These are phyloP conservation scores for Boletellus sp. DNA, from an alignment of 768 basidiomycete genomes.

Conservation along the genomic window DNA sequence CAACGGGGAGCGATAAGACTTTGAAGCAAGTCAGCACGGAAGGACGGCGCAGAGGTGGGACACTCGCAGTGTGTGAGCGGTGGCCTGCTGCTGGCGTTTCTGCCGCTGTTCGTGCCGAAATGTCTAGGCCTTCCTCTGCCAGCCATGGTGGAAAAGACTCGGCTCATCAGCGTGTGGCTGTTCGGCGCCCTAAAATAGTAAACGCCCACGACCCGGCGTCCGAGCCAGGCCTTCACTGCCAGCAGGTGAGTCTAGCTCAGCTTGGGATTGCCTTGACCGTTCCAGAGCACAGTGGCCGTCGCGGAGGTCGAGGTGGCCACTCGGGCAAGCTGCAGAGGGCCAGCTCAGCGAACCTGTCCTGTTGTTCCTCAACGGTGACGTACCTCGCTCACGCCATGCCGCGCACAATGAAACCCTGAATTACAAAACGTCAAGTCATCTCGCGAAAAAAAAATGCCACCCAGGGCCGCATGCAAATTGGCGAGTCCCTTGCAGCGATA, in stretches of 20 bases:
- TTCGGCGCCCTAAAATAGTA: too few species aligned
- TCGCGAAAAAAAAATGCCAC: too few species aligned
- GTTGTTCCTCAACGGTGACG: too few species aligned
- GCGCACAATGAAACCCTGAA: conserved; percentile 4
- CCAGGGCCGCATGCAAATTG: too few species aligned
- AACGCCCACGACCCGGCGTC: too few species aligned
- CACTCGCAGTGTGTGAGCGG: conserved; percentile 29
- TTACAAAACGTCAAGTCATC: not conserved
- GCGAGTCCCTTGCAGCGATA: conserved; percentile 8
- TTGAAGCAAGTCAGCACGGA: conserved; percentile 4
- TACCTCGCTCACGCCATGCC: not conserved
- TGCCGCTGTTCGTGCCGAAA: not conserved
- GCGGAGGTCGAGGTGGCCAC: too few species aligned
- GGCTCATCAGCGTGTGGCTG: conserved; percentile 1
- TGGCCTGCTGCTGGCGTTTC: conserved; percentile 2
- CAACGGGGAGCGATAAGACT: conserved; percentile 33
- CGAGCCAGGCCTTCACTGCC: too few species aligned
- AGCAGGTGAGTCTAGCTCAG: too few species aligned
- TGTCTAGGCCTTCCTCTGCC: conserved; percentile 3
- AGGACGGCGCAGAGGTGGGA: not conserved
- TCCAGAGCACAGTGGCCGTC: too few species aligned
- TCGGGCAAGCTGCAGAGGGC: too few species aligned
- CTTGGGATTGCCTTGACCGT: too few species aligned
- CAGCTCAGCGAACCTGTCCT: too few species aligned
- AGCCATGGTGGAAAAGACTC: conserved; percentile 13